Conservation (phyloP, 352 stramenopile genomes). For the Pythium rhizo-oryzae region DNA sequence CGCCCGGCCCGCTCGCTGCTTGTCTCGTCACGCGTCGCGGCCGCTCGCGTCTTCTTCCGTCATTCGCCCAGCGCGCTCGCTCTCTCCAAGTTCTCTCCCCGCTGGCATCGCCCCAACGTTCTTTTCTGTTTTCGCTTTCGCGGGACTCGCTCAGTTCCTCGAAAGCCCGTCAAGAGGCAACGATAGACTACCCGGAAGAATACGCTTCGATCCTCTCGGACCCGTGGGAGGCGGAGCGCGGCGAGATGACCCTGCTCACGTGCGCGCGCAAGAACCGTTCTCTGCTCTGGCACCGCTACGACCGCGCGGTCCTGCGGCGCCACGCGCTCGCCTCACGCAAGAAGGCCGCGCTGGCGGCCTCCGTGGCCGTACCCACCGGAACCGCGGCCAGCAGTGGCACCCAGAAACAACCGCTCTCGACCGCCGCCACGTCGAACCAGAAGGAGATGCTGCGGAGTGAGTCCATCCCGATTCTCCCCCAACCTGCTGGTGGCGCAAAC, state of each 20-base stretch:
- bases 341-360: not conserved
- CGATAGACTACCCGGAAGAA: constrained; percentile 22
- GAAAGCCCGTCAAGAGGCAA: constrained; percentile 1
- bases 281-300: constrained; percentile 47
- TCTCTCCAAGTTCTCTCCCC: not conserved
- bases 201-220: constrained; percentile 9
- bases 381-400: no score
- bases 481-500: constrained; percentile 2
- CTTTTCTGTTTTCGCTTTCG: constrained; percentile 7
- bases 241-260: constrained; percentile 61
- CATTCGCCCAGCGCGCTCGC: not conserved
- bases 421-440: not conserved
- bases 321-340: constrained; percentile 27
- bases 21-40: constrained; percentile 8
- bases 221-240: constrained; percentile 14
- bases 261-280: constrained; percentile 55
- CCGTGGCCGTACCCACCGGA: constrained; percentile 1
- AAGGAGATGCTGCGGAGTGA: constrained; percentile 15
- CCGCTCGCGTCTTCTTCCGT: not conserved
- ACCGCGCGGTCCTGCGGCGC: constrained; percentile 43
- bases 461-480: constrained; percentile 12
- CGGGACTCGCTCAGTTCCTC: constrained; percentile 10
- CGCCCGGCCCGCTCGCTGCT: not conserved
- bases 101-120: not conserved
- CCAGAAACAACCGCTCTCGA: not conserved